Evolutionary conservation across 2,329 filamentous ascomycete species (phyloP).

Genomic region (Claviceps cyperi): DNA sequence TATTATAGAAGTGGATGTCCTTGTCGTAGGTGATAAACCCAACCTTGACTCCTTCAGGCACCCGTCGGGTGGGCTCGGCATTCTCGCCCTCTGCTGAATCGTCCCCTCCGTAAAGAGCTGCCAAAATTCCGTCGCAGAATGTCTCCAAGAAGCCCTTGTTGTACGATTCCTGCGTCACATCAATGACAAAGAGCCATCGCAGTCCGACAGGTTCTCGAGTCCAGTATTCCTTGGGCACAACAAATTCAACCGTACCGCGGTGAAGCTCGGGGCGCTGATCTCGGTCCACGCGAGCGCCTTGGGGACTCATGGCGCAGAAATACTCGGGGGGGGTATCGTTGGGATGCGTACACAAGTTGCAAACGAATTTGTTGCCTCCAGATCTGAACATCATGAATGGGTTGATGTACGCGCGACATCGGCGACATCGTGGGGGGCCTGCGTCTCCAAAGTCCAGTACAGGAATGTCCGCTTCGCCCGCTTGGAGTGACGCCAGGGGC

Average conservation of each 20-base stretch:
- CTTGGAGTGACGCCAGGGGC: conserved; percentile 67
- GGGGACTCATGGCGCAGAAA: conserved; percentile 78
- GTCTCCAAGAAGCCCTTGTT: conserved; percentile 84
- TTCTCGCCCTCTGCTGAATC: conserved; percentile 33
- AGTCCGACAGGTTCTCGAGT: conserved; percentile 82
- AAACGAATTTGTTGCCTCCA: conserved; percentile 91
- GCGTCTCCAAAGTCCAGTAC: conserved; percentile 88
- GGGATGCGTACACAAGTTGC: conserved; percentile 94
- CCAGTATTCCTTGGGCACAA: conserved; percentile 98
- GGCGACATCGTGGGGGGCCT: conserved; percentile 78
- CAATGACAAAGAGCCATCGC: conserved; percentile 80
- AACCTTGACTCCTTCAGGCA: conserved; percentile 72
- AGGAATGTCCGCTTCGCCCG: conserved; percentile 76
- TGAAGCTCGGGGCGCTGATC: conserved; percentile 80
- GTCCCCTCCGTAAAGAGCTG: conserved; percentile 65
- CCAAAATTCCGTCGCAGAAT: conserved; percentile 77
- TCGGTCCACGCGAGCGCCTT: conserved; percentile 75
- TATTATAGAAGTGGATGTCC: conserved; percentile 96
- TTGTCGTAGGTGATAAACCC: conserved; percentile 95
- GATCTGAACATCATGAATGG: conserved; percentile 96
- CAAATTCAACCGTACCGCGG: conserved; percentile 85
- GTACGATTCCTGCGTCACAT: conserved; percentile 81
- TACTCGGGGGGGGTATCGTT: conserved; percentile 90
- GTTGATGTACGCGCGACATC: conserved; percentile 95
- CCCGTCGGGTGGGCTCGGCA: conserved; percentile 36